Conservation (phyloP, 306 rosid genomes). For the Trifolium repens region DNA sequence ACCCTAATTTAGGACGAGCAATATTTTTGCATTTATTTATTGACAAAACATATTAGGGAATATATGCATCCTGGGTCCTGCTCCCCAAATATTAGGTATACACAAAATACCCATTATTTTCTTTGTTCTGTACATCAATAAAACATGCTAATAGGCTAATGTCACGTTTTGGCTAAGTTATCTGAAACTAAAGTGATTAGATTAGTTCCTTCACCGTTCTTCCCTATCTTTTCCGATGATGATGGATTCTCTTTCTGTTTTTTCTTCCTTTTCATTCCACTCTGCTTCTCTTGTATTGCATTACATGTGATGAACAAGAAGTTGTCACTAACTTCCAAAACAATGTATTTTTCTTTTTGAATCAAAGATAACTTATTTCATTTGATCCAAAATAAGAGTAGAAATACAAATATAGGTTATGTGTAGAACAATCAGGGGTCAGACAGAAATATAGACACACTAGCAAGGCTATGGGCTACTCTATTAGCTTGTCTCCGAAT, state of each 20-base stretch:
- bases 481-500: no score
- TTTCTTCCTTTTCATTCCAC: not conserved
- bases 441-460: no score
- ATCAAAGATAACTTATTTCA: no score
- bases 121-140: conserved; percentile 6
- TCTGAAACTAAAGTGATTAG: conserved; percentile 3
- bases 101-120: conserved; percentile 5
- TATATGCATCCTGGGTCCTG: not conserved
- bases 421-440: no score
- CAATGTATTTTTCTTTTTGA: not conserved
- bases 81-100: conserved; percentile 14
- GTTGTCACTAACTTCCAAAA: not conserved
- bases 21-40: conserved; percentile 1
- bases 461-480: no score
- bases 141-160: conserved; percentile 6
- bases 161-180: not conserved
- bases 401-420: no score
- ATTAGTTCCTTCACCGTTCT: conserved; percentile 1
- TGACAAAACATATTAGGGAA: conserved; percentile 9
- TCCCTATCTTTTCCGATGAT: not conserved
- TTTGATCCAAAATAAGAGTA: no score
- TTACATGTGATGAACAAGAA: conserved; percentile 22
- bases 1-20: not conserved
- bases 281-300: conserved; percentile 4
- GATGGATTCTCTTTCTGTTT: not conserved